Percentiles rank a stretch among this genome's conserved stretches.
Conservation (phyloP, 164 flowering plant genomes). For the Vitis amurensis region DNA sequence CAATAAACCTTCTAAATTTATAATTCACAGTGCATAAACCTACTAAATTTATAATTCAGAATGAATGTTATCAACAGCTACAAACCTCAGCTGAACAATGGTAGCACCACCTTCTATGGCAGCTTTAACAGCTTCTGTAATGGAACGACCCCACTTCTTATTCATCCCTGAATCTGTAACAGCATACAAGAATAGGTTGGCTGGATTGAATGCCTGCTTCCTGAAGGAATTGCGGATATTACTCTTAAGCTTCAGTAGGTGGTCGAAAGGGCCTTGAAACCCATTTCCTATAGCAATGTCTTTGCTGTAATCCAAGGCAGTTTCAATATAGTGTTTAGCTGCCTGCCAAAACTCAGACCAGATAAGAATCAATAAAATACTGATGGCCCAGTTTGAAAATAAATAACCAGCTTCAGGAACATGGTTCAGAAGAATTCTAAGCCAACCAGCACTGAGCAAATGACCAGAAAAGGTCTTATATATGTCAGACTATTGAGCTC, state of each 20-base stretch:
- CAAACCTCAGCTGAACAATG: slow-evolving; percentile 85
- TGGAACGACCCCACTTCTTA: slow-evolving; percentile 78
- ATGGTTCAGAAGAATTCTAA: background rate
- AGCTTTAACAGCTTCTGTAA: slow-evolving; percentile 79
- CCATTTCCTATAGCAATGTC: slow-evolving; percentile 78
- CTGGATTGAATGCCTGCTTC: slow-evolving; percentile 47
- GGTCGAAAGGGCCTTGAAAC: slow-evolving; percentile 93
- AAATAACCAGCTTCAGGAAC: background rate
- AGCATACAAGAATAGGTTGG: slow-evolving; percentile 74
- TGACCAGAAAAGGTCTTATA: background rate
- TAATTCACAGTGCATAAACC: too few relatives aligned
- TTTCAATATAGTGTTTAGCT: slow-evolving; percentile 77
- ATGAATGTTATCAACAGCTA: background rate
- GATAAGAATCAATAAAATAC: background rate
- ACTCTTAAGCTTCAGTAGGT: slow-evolving; percentile 55
- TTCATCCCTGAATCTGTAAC: slow-evolving; percentile 92
- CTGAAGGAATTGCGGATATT: slow-evolving; percentile 11
- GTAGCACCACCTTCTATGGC: slow-evolving; percentile 97
- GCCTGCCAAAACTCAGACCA: slow-evolving; percentile 42
- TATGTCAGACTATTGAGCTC: background rate
- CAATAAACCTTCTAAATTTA: too few relatives aligned
- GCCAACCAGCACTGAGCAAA: background rate
- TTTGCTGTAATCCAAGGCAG: slow-evolving; percentile 80
- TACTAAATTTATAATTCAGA: background rate
- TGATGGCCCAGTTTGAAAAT: background rate